phyloP scores from a whole-genome alignment of 2,329 filamentous ascomycete species.

The Colletotrichum brevisporum region DNA sequence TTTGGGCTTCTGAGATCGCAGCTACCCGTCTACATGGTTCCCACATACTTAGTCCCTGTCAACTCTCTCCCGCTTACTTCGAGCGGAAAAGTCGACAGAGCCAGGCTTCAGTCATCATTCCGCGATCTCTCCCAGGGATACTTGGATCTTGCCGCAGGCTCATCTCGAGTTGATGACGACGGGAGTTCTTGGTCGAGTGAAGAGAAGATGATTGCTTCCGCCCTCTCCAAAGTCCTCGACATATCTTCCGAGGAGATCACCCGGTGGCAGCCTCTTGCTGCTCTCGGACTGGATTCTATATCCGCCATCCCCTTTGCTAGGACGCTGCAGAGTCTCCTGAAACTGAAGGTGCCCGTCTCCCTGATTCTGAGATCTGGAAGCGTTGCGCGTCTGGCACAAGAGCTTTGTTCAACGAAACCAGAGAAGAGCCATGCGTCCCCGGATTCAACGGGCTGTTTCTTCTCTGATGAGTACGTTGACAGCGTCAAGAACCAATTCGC shows the following conservation, averaged over 20 bases:
- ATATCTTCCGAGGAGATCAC: conserved; percentile 63
- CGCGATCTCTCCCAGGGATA: conserved; percentile 57
- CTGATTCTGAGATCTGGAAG: conserved; percentile 77
- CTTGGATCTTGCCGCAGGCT: conserved; percentile 55
- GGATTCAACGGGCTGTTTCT: background rate
- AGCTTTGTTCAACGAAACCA: background rate
- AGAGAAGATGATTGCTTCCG: conserved; percentile 70
- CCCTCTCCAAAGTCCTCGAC: conserved; percentile 66
- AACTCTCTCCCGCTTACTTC: conserved; percentile 77
- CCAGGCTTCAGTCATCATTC: conserved; percentile 65
- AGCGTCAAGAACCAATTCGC: conserved; percentile 45
- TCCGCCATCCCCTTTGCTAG: conserved; percentile 81
- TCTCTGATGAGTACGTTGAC: conserved; percentile 7
- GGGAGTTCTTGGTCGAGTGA: conserved; percentile 60
- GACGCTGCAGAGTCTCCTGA: conserved; percentile 62
- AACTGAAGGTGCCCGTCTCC: conserved; percentile 73
- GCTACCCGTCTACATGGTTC: conserved; percentile 85
- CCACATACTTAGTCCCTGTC: conserved; percentile 80
- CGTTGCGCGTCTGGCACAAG: conserved; percentile 70
- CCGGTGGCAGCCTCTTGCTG: conserved; percentile 80
- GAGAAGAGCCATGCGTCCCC: background rate
- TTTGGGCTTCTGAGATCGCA: conserved; percentile 67
- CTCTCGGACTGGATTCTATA: conserved; percentile 87
- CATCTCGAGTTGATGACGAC: conserved; percentile 50
- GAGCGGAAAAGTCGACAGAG: conserved; percentile 81